A percentile compares a stretch with the other conserved stretches of the same genome.
phyloP scores from a whole-genome alignment of 768 basidiomycete genomes.

The Cytidiella melzeri region DNA sequence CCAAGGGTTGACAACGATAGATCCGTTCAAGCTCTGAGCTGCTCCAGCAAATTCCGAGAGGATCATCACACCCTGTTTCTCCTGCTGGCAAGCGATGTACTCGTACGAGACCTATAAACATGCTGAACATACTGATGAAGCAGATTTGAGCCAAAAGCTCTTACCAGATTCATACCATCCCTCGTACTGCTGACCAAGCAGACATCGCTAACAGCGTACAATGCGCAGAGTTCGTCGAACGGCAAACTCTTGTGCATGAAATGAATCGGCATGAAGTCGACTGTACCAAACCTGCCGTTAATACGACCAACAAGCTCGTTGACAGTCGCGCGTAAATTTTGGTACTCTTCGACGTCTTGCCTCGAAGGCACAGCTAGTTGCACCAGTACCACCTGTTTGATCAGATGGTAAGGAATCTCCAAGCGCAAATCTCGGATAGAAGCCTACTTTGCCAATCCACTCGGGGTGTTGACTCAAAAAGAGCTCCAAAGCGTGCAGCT shows the following conservation, averaged over 20 bases:
- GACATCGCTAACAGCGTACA: slow-evolving; percentile 95
- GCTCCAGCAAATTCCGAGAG: slow-evolving; percentile 98
- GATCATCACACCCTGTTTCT: slow-evolving; percentile 93
- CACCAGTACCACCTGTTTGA: slow-evolving; percentile 79
- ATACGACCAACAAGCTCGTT: slow-evolving; percentile 98
- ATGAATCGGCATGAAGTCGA: slow-evolving; percentile 99
- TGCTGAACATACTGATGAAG: slow-evolving; percentile 15
- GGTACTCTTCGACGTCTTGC: slow-evolving; percentile 99
- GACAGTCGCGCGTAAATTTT: slow-evolving; percentile 90
- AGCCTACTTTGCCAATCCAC: slow-evolving; percentile 90
- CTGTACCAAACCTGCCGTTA: slow-evolving; percentile 97
- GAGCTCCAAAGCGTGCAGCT: slow-evolving; percentile 91
- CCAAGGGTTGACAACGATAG: slow-evolving; percentile 98
- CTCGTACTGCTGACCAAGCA: slow-evolving; percentile 93
- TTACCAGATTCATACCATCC: slow-evolving; percentile 97
- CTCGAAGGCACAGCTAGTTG: slow-evolving; percentile 97
- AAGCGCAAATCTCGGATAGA: neutral
- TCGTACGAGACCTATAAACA: slow-evolving; percentile 86
- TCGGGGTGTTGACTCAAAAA: slow-evolving; percentile 98
- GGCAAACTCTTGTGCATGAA: slow-evolving; percentile 96
- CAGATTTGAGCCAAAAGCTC: slow-evolving; percentile 29
- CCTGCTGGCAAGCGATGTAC: slow-evolving; percentile 93
- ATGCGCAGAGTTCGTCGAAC: slow-evolving; percentile 95
- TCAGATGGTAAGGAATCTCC: slow-evolving; percentile 4
- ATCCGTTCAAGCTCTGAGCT: slow-evolving; percentile 92